Conservation (phyloP, 2,329 filamentous ascomycete genomes). For the Aspergillus terreus region DNA sequence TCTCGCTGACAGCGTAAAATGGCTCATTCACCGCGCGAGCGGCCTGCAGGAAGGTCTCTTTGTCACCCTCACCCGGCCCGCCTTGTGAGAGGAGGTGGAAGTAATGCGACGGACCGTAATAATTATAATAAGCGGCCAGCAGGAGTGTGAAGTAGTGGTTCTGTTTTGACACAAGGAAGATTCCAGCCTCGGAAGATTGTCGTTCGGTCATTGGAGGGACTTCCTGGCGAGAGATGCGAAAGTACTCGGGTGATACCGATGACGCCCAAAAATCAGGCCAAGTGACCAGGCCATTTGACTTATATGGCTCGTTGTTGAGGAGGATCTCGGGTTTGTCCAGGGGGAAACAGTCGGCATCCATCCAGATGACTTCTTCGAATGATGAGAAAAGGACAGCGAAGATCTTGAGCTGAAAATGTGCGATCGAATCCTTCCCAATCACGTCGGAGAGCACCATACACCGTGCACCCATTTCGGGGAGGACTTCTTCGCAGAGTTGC, state of each 20-base stretch:
- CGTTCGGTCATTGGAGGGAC: conserved; percentile 31
- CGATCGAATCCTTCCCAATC: conserved; percentile 36
- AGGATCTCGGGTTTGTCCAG: conserved; percentile 43
- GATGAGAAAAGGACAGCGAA: conserved; percentile 57
- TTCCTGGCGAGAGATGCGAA: conserved; percentile 35
- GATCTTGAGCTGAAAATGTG: conserved; percentile 54
- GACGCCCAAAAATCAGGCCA: conserved; percentile 54
- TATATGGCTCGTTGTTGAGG: conserved; percentile 52
- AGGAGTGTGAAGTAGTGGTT: conserved; percentile 32
- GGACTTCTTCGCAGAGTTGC: conserved; percentile 36
- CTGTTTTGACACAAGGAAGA: conserved; percentile 35
- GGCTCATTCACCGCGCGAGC: conserved; percentile 30
- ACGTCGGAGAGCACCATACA: conserved; percentile 44
- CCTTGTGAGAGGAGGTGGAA: conserved; percentile 39
- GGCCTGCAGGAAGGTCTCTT: conserved; percentile 37
- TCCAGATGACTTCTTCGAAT: conserved; percentile 57
- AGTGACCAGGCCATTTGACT: conserved; percentile 50
- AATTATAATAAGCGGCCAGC: conserved; percentile 37
- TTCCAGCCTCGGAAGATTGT: conserved; percentile 35
- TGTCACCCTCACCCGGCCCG: conserved; percentile 36
- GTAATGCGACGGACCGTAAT: conserved; percentile 34
- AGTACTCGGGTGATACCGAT: conserved; percentile 42
- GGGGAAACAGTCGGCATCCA: conserved; percentile 57
- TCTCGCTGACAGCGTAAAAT: conserved; percentile 36
- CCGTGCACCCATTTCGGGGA: conserved; percentile 39